Base-by-base conservation (phyloP, 352 stramenopile species). In the Phytopythium aichiense region DNA sequence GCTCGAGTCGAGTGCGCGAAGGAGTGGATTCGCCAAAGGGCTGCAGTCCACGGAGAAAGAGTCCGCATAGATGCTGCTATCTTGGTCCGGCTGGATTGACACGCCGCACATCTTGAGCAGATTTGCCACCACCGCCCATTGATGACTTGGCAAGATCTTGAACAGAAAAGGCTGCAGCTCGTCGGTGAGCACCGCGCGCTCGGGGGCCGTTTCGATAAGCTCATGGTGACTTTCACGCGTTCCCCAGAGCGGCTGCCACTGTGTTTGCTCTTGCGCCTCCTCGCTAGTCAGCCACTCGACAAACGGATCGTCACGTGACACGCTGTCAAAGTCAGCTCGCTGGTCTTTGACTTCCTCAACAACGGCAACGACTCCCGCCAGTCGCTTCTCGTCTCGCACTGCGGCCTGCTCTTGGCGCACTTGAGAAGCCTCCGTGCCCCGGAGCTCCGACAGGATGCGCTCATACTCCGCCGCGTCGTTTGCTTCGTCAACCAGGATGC, bases 101-200 rank as follows among this genome's bases (percentile, higher is more conserved):
- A 92, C 65, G 33, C 82, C 86, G 42, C 74, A 67, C 46, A 79
- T 55, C 15, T 76, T 52, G 15, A 95, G 63, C 13, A 92, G 53
- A 13, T 72, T 70, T 2, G 63, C 52, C 35, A 89, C 50, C 18
- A 86, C 50, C 0, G 60, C 31, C 52, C 76, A 68, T 18, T 69
- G 76, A n/a, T 75, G 58, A 0, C 42, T n/a, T n/a, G 43, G 31
- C 1, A 74, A 73, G 20, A 92, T 68, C 45, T 55, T 43, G 66
- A 92, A 92, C 33, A 95, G 58, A 66, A 92, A 95, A 25, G 87
- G 87, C 37, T 89, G 69, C 35, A 92, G 74, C 65, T 95, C 87
- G 55, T 95, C 87, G 0, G 69, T 84, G 56, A 94, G 61, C 22
- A 83, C 72, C 0, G 79, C 76, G 20, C 84, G 71, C 33, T 93